Evolutionary conservation across 2,329 filamentous ascomycete genomes (phyloP), one percentile per base, ranked within the genome.

Genomic region (Geosmithia putterillii): DNA sequence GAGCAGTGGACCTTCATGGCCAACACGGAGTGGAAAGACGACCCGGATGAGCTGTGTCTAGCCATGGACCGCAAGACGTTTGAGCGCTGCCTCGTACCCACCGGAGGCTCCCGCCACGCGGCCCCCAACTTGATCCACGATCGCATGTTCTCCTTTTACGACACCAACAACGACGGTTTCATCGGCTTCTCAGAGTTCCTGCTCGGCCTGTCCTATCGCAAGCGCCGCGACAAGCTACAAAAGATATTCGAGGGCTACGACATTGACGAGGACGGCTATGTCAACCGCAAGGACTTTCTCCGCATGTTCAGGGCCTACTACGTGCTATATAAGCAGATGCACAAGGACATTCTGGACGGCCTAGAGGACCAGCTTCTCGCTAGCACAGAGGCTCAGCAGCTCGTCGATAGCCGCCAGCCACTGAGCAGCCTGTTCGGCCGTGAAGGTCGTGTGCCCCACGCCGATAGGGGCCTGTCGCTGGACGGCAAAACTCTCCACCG

Each of bases 1-100:
- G 90, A 96, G 56, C 90, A 96, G 57, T 98, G 94, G 74, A 89
- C 86, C 5, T 95, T 89, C 58, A 81, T 95, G 62, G 90, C 90
- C 37, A 90, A 85, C 51, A 82, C 81, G 6, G 81, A 90, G 57
- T 95, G 84, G 83, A 67, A 78, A 28, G 76, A 83, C 17, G 90
- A 96, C 56, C 85, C 87, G 0, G 80, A 85, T 52, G 74, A 81
- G 19, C 71, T 95, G 37, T 71, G 75, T 44, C 72, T 90, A 52
- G 92, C 88, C 28, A 94, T 96, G 69, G 89, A 96, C 57, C 80
- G 88, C 47, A 84, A 83, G 60, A 94, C 87, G 0, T 98, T 98
- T 62, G 87, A 95, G 57, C 80, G 85, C 40, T 94, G 88, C 52
- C 79, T 96, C 47, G 81, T 94, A 7, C 86, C 87, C 3, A 84